Conservation (phyloP, 495 filamentous ascomycete genomes). For the Aspergillus nanangensis region DNA sequence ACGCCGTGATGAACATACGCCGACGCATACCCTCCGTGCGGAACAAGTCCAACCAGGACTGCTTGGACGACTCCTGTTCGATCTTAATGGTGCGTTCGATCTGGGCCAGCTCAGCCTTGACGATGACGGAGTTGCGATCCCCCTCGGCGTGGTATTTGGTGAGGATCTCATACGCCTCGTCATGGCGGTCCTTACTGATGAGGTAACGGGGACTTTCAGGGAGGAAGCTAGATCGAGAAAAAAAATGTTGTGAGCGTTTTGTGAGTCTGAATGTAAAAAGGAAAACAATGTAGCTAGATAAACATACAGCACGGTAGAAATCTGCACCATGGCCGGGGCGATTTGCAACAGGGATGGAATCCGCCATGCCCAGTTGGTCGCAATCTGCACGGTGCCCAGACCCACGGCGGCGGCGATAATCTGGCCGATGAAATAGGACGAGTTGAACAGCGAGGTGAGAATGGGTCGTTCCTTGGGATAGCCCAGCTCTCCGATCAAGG, state of each 20-base stretch:
- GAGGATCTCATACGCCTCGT: slow-evolving; percentile 55
- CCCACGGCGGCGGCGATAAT: slow-evolving; percentile 56
- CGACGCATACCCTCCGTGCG: slow-evolving; percentile 49
- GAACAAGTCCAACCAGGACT: slow-evolving; percentile 53
- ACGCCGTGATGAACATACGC: slow-evolving; percentile 51
- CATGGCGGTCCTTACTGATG: slow-evolving; percentile 52
- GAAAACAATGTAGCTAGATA: background rate
- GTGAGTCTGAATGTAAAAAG: background rate
- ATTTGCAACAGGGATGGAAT: slow-evolving; percentile 60
- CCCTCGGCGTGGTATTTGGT: slow-evolving; percentile 60
- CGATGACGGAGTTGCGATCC: slow-evolving; percentile 47
- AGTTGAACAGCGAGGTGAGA: slow-evolving; percentile 64
- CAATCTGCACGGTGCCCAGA: slow-evolving; percentile 52
- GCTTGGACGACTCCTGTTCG: slow-evolving; percentile 50
- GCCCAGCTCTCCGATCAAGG: slow-evolving; percentile 60
- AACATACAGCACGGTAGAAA: slow-evolving; percentile 37
- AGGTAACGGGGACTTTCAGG: slow-evolving; percentile 60
- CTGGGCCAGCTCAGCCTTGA: slow-evolving; percentile 56
- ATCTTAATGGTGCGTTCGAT: slow-evolving; percentile 55
- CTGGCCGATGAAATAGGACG: slow-evolving; percentile 58
- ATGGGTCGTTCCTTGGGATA: slow-evolving; percentile 64
- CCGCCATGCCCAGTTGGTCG: slow-evolving; percentile 59
- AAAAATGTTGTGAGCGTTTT: background rate
- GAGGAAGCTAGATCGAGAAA: slow-evolving; percentile 30
- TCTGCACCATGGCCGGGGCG: slow-evolving; percentile 24